phyloP scores from a whole-genome alignment of 352 stramenopile species.

The Thalassiosira hispida region DNA sequence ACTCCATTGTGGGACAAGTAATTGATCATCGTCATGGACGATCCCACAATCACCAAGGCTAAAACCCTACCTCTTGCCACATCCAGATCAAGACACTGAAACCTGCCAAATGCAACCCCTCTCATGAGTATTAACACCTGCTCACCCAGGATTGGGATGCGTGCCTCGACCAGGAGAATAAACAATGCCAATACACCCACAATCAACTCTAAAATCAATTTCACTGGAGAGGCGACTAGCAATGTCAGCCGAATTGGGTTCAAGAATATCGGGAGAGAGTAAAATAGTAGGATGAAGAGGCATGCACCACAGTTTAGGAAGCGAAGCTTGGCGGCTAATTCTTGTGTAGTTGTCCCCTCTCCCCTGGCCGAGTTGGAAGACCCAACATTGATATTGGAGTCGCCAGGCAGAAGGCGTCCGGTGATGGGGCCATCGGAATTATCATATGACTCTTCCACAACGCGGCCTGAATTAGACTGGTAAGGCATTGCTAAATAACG shows the following conservation, averaged over 20 bases:
- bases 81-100: slow-evolving; percentile 39
- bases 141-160: slow-evolving; percentile 35
- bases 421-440: not conserved
- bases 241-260: slow-evolving; percentile 40
- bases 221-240: slow-evolving; percentile 28
- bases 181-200: slow-evolving; percentile 17
- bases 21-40: slow-evolving; percentile 24
- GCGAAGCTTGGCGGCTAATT: slow-evolving; percentile 37
- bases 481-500: no score
- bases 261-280: slow-evolving; percentile 22
- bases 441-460: slow-evolving; percentile 12
- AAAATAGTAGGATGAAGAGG: slow-evolving; percentile 38
- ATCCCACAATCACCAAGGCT: slow-evolving; percentile 29
- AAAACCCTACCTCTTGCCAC: slow-evolving; percentile 26
- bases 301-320: slow-evolving; percentile 42
- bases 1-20: slow-evolving; percentile 13
- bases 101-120: slow-evolving; percentile 3
- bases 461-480: slow-evolving; percentile 15
- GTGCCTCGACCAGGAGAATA: slow-evolving; percentile 28
- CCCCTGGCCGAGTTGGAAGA: slow-evolving; percentile 42
- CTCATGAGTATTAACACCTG: slow-evolving; percentile 26
- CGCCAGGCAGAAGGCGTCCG: not conserved
- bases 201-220: slow-evolving; percentile 27
- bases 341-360: slow-evolving; percentile 35
- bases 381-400: slow-evolving; percentile 23